Conservation (phyloP, 192 early-diverging fungal genomes). For the Rhizophagus prolifer region DNA sequence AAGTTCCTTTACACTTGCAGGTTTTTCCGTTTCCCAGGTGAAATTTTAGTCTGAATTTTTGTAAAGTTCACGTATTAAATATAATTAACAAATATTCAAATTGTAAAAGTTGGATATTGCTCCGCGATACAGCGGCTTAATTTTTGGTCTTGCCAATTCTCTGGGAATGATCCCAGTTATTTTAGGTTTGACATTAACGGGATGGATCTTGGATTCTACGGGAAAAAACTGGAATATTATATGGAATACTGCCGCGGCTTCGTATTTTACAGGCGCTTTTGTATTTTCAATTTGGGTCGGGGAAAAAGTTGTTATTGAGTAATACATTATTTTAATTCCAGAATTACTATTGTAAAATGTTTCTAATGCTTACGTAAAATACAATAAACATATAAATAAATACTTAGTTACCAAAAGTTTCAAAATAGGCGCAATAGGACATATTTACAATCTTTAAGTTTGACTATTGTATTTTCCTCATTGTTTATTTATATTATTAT, state of each 20-base stretch:
- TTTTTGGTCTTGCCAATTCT: conserved; percentile 42
- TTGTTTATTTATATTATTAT: too few relatives aligned
- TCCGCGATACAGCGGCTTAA: conserved; percentile 40
- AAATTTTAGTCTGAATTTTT: background rate
- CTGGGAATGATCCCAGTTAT: conserved; percentile 38
- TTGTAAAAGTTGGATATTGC: conserved; percentile 38
- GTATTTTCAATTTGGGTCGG: conserved; percentile 21
- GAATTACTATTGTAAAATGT: too few relatives aligned
- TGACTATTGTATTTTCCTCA: too few relatives aligned
- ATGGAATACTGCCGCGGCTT: conserved; percentile 29
- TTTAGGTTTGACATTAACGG: conserved; percentile 35
- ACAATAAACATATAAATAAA: too few relatives aligned
- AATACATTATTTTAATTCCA: too few relatives aligned
- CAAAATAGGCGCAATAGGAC: too few relatives aligned
- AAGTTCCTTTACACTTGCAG: conserved; percentile 38
- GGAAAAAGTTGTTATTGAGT: conserved; percentile 9
- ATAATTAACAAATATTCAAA: background rate
- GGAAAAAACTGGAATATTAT: conserved; percentile 33
- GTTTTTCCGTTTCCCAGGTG: conserved; percentile 39
- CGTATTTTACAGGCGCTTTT: conserved; percentile 33
- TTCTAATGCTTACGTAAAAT: too few relatives aligned
- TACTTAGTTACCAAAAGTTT: too few relatives aligned
- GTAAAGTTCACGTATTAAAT: too few relatives aligned
- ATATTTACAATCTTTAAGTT: too few relatives aligned
- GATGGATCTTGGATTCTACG: conserved; percentile 33